Conservation (phyloP, 2,329 filamentous ascomycete species). For the Phoma sp. region DNA sequence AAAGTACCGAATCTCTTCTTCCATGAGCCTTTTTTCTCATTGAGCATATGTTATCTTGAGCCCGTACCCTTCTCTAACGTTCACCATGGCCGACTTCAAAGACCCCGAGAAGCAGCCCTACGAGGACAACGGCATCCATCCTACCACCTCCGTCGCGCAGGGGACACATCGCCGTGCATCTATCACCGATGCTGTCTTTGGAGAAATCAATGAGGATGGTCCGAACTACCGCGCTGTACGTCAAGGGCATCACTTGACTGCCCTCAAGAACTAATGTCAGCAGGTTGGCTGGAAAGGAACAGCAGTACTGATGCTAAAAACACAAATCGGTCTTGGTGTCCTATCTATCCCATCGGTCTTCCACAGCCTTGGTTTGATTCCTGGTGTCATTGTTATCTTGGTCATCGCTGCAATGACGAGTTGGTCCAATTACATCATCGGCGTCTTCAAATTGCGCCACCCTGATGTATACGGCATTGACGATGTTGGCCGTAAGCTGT, state of each 20-base stretch:
- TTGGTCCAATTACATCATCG: slow-evolving; percentile 59
- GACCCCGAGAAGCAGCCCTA: slow-evolving; percentile 9
- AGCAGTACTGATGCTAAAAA: slow-evolving; percentile 39
- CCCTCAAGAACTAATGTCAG: slow-evolving; percentile 33
- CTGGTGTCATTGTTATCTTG: slow-evolving; percentile 55
- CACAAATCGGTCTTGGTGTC: slow-evolving; percentile 50
- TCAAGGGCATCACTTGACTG: slow-evolving; percentile 50
- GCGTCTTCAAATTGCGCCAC: slow-evolving; percentile 61
- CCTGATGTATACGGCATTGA: slow-evolving; percentile 64
- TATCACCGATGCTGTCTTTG: slow-evolving; percentile 55
- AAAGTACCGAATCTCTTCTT: not conserved
- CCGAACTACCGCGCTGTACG: slow-evolving; percentile 62
- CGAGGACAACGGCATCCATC: slow-evolving; percentile 3
- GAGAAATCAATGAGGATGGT: slow-evolving; percentile 51
- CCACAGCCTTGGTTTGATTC: slow-evolving; percentile 56
- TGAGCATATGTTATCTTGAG: not conserved
- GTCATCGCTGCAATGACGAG: slow-evolving; percentile 53
- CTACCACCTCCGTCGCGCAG: slow-evolving; percentile 7
- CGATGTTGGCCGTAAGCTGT: slow-evolving; percentile 61
- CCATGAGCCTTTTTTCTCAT: too few species aligned
- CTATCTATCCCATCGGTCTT: slow-evolving; percentile 58
- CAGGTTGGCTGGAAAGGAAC: slow-evolving; percentile 39
- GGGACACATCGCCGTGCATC: slow-evolving; percentile 12
- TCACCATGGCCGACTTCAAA: slow-evolving; percentile 13
- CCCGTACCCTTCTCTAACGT: not conserved